A percentile compares a stretch with the other conserved stretches of the same genome.
Conservation (phyloP, 257 asterid genomes). For the Ilex asprella region DNA sequence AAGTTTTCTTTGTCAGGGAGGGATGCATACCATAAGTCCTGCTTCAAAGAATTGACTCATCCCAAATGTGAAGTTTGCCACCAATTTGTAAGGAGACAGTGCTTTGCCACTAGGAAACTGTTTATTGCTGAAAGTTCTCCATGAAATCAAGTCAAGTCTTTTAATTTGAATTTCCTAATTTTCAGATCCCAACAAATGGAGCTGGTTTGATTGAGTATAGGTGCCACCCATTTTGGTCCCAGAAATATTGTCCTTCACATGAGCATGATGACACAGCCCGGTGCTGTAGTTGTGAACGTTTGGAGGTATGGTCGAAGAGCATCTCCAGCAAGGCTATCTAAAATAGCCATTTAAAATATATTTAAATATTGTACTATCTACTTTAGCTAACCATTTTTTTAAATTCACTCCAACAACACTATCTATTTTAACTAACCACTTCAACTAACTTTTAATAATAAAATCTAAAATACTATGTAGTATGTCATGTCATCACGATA, state of each 20-base stretch:
- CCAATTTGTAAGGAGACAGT: slow-evolving; percentile 56
- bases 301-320: slow-evolving; percentile 57
- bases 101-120: too few relatives aligned
- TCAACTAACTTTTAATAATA: too few relatives aligned
- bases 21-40: neutral
- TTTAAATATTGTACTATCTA: too few relatives aligned
- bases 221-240: slow-evolving; percentile 97
- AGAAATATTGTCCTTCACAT: slow-evolving; percentile 89
- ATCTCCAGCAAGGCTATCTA: too few relatives aligned
- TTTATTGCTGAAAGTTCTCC: too few relatives aligned
- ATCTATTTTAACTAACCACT: too few relatives aligned
- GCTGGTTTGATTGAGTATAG: slow-evolving; percentile 91
- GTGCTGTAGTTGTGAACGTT: slow-evolving; percentile 96
- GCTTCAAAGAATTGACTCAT: neutral
- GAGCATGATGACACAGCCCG: slow-evolving; percentile 78
- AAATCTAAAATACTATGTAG: too few relatives aligned
- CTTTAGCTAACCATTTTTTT: too few relatives aligned
- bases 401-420: too few relatives aligned
- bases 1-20: neutral
- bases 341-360: too few relatives aligned
- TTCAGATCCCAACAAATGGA: slow-evolving; percentile 80
- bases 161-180: neutral
- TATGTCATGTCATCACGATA: too few relatives aligned
- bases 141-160: too few relatives aligned
- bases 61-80: slow-evolving; percentile 72